Evolutionary conservation across 2,329 filamentous ascomycete genomes (phyloP), one percentile per base, ranked within the genome.

Genomic region (Xylariaceae sp.): DNA sequence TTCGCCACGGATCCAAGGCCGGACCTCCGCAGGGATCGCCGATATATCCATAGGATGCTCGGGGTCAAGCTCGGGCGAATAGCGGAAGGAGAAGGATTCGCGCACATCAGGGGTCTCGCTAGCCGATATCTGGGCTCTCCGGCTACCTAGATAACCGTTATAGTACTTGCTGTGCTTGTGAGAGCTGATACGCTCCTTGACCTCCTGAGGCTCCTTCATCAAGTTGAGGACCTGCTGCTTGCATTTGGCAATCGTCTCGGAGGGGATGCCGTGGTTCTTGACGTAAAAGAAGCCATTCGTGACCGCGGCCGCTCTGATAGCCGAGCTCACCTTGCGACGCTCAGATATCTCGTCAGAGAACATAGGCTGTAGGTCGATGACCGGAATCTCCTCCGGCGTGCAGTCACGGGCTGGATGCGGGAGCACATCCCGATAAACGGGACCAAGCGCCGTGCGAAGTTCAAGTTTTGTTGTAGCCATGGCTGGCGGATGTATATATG

Each of bases 241-340:
- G 21, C 60, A 62, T 7, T 59, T 62, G 4, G 48, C 36, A 17
- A 63, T 59, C 0, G 60, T 63, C 17, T 54, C 50, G 2, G 58
- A 28, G 0, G 63, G 41, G 16, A 74, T 66, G 3, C 70, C 67
- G 41, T 75, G 71, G 40, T 73, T 70, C 43, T 60, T 62, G 42
- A 76, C 62, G 57, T 76, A 76, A 56, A 77, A 76, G 59, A 77
- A 77, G 3, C 73, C 73, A 0, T 61, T 73, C 26, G 65, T 70
- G 11, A 67, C 65, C 3, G 71, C 67, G 0, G 73, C 73, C 0
- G 59, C 48, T 14, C 60, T 62, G 12, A 76, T 64, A 4, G 61
- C 53, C 0, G 50, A 47, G 0, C 70, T 70, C 0, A 73, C 62
- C 9, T 50, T 45, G 28, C 61, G 55, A 0, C 67, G 65, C 3